These are phyloP conservation scores for Centrapalus pauciflorus DNA, from an alignment of 129 eudicot genomes.

Conservation along the genomic window DNA sequence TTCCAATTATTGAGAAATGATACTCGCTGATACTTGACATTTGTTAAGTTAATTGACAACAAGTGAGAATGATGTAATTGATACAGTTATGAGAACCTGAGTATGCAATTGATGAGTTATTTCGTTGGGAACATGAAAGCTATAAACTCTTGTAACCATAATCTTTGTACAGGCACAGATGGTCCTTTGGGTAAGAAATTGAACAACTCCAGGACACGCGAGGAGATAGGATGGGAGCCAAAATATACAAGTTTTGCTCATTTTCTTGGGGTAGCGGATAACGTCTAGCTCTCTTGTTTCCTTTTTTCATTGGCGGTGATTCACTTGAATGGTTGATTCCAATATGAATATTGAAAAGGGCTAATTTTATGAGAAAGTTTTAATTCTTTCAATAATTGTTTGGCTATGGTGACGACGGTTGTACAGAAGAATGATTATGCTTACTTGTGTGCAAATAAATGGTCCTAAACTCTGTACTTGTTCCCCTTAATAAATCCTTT, in stretches of 20 bases:
- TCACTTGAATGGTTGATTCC: slow-evolving; percentile 9
- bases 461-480: background rate
- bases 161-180: slow-evolving; percentile 49
- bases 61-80: background rate
- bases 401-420: background rate
- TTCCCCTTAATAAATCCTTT: background rate
- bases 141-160: background rate
- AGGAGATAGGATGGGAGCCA: slow-evolving; percentile 87
- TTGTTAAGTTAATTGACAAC: background rate
- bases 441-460: slow-evolving; percentile 6
- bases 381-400: slow-evolving; percentile 19
- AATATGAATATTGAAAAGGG: slow-evolving; percentile 20
- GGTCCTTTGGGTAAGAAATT: slow-evolving; percentile 83
- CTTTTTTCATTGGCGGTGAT: background rate
- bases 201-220: slow-evolving; percentile 70
- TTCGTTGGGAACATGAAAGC: background rate
- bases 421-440: slow-evolving; percentile 14
- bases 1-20: background rate
- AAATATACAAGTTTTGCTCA: slow-evolving; percentile 78
- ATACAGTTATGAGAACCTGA: background rate
- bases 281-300: background rate
- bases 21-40: background rate
- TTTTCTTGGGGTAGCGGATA: slow-evolving; percentile 57
- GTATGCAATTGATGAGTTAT: background rate
- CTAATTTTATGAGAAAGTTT: background rate